Percentiles rank a stretch among this genome's conserved stretches.
Evolutionary conservation across 169 alveolate species (phyloP).

Genomic region (Babesia caballi): DNA sequence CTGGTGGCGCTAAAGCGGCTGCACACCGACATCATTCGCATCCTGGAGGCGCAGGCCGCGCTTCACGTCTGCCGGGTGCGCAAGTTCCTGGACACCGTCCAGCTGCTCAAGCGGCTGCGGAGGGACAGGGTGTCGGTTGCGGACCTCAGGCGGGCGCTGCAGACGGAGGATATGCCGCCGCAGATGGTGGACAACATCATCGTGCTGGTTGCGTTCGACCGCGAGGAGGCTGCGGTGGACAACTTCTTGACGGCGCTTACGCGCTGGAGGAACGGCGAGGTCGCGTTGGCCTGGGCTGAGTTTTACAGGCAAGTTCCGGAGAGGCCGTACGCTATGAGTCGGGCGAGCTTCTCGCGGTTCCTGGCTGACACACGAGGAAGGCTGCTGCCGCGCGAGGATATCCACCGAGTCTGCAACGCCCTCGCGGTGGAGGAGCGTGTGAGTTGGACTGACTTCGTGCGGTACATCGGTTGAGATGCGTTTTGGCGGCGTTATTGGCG

Average conservation of each 20-base stretch:
- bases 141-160: slow-evolving; percentile 10
- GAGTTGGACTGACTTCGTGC: slow-evolving; percentile 44
- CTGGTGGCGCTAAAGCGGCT: slow-evolving; percentile 9
- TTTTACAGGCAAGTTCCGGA: slow-evolving; percentile 14
- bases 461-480: slow-evolving; percentile 12
- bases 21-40: slow-evolving; percentile 22
- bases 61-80: slow-evolving; percentile 14
- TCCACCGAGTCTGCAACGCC: slow-evolving; percentile 22
- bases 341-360: slow-evolving; percentile 18
- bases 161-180: slow-evolving; percentile 20
- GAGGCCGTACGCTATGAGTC: slow-evolving; percentile 2
- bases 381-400: slow-evolving; percentile 43
- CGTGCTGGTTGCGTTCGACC: background rate
- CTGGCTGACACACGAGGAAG: slow-evolving; percentile 17
- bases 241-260: slow-evolving; percentile 16
- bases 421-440: slow-evolving; percentile 43
- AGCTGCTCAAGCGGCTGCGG: slow-evolving; percentile 12
- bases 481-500: background rate
- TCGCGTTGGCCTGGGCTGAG: slow-evolving; percentile 36
- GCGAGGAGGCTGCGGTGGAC: background rate
- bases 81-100: slow-evolving; percentile 34
- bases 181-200: slow-evolving; percentile 21
- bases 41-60: slow-evolving; percentile 37
- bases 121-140: background rate
- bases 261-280: slow-evolving; percentile 50